Conservation (phyloP, 306 rosid species). For the Rosa multiflora region DNA sequence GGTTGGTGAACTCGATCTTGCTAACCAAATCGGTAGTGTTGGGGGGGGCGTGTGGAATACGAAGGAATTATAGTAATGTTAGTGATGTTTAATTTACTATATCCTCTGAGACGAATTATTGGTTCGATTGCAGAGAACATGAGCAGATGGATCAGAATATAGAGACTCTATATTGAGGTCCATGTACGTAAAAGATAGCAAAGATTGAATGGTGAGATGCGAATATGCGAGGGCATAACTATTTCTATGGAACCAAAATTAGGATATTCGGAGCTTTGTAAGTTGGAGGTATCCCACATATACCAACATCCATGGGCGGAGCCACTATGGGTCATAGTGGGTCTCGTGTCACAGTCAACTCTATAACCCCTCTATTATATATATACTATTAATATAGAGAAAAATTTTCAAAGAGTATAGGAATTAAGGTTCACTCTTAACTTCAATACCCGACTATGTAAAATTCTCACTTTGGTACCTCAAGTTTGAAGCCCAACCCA, state of each 20-base stretch:
- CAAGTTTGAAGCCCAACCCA: no score
- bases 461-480: no score
- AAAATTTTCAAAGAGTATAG: no score
- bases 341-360: no score
- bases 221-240: constrained; percentile 2
- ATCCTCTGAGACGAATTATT: not conserved
- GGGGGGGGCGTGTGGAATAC: no score
- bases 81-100: not conserved
- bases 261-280: not conserved
- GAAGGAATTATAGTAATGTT: not conserved
- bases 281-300: not conserved
- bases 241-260: not conserved
- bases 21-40: not conserved
- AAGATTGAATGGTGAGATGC: not conserved
- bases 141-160: not conserved
- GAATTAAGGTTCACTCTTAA: no score
- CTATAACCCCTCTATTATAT: no score
- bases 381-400: no score
- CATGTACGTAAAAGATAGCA: not conserved
- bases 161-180: not conserved
- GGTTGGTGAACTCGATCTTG: not conserved
- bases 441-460: no score
- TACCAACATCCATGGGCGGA: not conserved
- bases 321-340: no score
- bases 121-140: not conserved